Conservation (phyloP, 768 basidiomycete species). For the Hericium rajendrae region DNA sequence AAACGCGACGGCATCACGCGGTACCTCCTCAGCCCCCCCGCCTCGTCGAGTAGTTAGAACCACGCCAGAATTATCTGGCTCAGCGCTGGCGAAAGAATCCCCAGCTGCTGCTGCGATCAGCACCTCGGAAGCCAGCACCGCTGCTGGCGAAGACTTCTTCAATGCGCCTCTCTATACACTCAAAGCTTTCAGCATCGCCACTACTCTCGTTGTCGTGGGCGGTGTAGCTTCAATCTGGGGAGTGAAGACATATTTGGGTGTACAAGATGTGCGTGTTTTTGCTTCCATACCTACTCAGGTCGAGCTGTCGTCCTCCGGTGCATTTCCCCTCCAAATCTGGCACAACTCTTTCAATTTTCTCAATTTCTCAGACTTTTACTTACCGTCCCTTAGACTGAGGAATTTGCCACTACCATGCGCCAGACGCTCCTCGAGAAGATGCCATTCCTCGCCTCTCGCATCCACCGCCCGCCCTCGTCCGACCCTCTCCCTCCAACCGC, state of each 20-base stretch:
- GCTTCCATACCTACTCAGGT: not conserved
- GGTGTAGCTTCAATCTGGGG: slow-evolving; percentile 37
- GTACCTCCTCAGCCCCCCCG: not conserved
- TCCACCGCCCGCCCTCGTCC: slow-evolving; percentile 35
- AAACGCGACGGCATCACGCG: not conserved
- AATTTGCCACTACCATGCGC: slow-evolving; percentile 55
- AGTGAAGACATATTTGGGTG: slow-evolving; percentile 43
- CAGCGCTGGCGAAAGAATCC: too few species aligned
- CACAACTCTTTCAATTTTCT: not conserved
- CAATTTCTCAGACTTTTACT: not conserved
- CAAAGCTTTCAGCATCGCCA: slow-evolving; percentile 61
- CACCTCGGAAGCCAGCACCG: not conserved
- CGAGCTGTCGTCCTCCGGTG: not conserved
- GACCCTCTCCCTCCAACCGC: slow-evolving; percentile 14
- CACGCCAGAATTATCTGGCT: not conserved
- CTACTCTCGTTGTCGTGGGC: slow-evolving; percentile 41
- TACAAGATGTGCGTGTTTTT: slow-evolving; percentile 39
- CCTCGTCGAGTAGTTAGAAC: not conserved
- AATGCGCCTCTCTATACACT: slow-evolving; percentile 45
- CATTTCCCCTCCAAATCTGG: not conserved
- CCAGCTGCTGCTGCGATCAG: not conserved
- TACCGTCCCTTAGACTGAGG: slow-evolving; percentile 31
- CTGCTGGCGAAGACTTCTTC: slow-evolving; percentile 24
- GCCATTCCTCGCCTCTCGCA: slow-evolving; percentile 40
- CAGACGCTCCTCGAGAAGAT: slow-evolving; percentile 33